Evolutionary conservation across 2,329 filamentous ascomycete species (phyloP), one percentile per base, ranked within the genome.

Genomic region (Neonectria punicea): DNA sequence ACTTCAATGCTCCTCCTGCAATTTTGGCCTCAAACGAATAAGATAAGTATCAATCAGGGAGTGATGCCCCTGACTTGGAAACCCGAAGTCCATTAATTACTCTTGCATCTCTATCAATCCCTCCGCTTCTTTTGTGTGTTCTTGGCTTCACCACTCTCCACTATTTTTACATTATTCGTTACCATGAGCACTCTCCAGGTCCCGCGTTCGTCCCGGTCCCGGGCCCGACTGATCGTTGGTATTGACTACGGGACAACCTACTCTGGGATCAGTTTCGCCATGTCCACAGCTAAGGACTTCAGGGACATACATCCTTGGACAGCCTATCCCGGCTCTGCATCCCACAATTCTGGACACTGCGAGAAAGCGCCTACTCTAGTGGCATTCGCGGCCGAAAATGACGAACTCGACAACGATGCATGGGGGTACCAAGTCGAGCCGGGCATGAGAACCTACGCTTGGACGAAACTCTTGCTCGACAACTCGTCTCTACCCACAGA

Each of bases 181-280:
- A 30, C 2, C 4, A 30, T 30, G 28, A 30, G 28, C 8, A 30
- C 7, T 9, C 6, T 7, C 8, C 7, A 8, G 7, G 8, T 4
- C 8, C 8, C 28, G 28, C 6, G 6, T 30, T 9, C 7, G 28
- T 4, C 28, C 28, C 32, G 32, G 11, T 13, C 32, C 8, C 10
- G 32, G 3, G 18, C 25, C 18, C 49, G 32, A 9, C 34, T 62
- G 2, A 57, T 62, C 14, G 60, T 62, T 3, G 60, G 60, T 5
- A 44, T 70, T 3, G 68, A 70, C 25, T 70, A 70, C 39, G 68
- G 68, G 2, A 70, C 68, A 5, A 70, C 67, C 1, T 70, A 70
- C 13, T 70, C 68, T 5, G 68, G 68, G 43, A 7, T 70, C 2
- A 58, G 68, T 14, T 70, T 70, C 32, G 68, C 68, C 2, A 39